A percentile compares a stretch with the other conserved stretches of the same genome.
Conservation (phyloP, 2,329 filamentous ascomycete species). For the Aspergillus latus region DNA sequence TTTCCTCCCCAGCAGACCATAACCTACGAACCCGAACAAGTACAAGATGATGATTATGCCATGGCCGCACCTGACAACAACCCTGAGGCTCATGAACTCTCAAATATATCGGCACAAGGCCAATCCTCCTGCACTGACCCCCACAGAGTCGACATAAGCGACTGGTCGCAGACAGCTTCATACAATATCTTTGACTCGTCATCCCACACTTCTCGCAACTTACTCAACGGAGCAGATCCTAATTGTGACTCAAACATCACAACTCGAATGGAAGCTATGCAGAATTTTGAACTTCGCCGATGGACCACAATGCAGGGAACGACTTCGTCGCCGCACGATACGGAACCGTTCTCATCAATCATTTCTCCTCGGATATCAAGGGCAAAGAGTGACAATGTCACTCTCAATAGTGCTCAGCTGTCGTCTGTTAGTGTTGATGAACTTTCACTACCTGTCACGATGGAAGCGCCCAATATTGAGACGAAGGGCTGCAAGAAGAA, state of each 20-base stretch:
- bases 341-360: slow-evolving; percentile 41
- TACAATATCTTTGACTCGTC: slow-evolving; percentile 29
- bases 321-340: slow-evolving; percentile 40
- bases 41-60: not conserved
- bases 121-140: not conserved
- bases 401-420: slow-evolving; percentile 16
- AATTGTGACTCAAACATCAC: slow-evolving; percentile 13
- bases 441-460: slow-evolving; percentile 26
- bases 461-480: slow-evolving; percentile 26
- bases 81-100: not conserved
- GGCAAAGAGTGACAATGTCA: slow-evolving; percentile 25
- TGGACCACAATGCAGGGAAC: slow-evolving; percentile 29
- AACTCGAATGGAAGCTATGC: slow-evolving; percentile 13
- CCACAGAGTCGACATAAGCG: slow-evolving; percentile 5
- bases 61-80: not conserved
- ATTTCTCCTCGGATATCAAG: slow-evolving; percentile 26
- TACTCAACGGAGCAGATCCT: slow-evolving; percentile 18
- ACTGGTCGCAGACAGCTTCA: slow-evolving; percentile 17
- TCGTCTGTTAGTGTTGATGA: slow-evolving; percentile 29
- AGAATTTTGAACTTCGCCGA: slow-evolving; percentile 19
- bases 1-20: not conserved
- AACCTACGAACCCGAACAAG: not conserved
- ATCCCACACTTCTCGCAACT: slow-evolving; percentile 12
- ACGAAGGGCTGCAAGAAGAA: slow-evolving; percentile 36
- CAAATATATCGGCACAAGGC: not conserved